These are phyloP conservation scores for Mycosphaerelloides madeirae DNA, from an alignment of 2,329 filamentous ascomycete species.

Conservation along the genomic window DNA sequence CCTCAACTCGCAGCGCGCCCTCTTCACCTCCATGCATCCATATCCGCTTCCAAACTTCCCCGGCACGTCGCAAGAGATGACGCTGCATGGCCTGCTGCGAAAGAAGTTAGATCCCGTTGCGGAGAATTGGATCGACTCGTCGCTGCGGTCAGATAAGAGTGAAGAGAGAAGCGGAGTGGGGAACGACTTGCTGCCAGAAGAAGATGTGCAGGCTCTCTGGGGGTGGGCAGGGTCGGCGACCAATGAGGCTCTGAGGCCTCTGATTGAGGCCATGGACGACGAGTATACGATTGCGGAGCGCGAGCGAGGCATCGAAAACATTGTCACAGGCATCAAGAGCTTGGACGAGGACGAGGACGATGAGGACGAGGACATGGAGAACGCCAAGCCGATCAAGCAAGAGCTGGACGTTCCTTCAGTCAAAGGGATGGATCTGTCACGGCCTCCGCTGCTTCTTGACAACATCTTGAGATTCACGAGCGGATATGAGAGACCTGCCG, in stretches of 20 bases:
- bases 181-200: slow-evolving; percentile 34
- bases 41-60: slow-evolving; percentile 72
- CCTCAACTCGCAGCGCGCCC: slow-evolving; percentile 59
- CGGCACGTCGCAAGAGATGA: slow-evolving; percentile 54
- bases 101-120: slow-evolving; percentile 79
- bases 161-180: slow-evolving; percentile 42
- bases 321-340: slow-evolving; percentile 65
- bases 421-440: slow-evolving; percentile 8
- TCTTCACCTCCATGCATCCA: slow-evolving; percentile 66
- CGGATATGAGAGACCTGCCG: slow-evolving; percentile 1
- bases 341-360: slow-evolving; percentile 52
- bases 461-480: slow-evolving; percentile 22
- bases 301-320: slow-evolving; percentile 60
- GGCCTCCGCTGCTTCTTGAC: slow-evolving; percentile 28
- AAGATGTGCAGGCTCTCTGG: slow-evolving; percentile 59
- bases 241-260: slow-evolving; percentile 36
- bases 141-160: slow-evolving; percentile 35
- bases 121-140: slow-evolving; percentile 64
- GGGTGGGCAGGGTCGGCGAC: slow-evolving; percentile 49
- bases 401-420: slow-evolving; percentile 19
- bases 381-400: slow-evolving; percentile 16
- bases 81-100: slow-evolving; percentile 66
- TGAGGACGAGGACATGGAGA: slow-evolving; percentile 38
- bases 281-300: slow-evolving; percentile 69
- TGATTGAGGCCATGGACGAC: slow-evolving; percentile 40